These are phyloP conservation scores for Epichloe baconii DNA, from an alignment of 2,329 filamentous ascomycete genomes.

Conservation along the genomic window DNA sequence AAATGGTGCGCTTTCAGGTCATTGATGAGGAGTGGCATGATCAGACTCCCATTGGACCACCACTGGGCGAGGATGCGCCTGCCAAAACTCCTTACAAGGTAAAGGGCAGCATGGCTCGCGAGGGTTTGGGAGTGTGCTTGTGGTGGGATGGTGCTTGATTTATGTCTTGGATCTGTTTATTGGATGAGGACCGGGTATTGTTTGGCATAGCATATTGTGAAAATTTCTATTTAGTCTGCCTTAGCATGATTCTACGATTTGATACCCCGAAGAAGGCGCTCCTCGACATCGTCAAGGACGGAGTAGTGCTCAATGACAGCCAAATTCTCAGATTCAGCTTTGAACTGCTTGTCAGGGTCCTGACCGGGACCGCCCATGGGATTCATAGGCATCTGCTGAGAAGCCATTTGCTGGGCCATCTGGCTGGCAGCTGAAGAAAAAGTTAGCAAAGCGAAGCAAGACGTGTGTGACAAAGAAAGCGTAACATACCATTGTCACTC, in stretches of 20 bases:
- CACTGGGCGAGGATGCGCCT: constrained; percentile 45
- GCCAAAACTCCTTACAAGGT: constrained; percentile 61
- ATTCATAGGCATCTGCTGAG: constrained; percentile 35
- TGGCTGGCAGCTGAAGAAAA: constrained; percentile 62
- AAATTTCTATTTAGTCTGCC: constrained; percentile 5
- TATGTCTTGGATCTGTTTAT: constrained; percentile 2
- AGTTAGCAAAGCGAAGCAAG: constrained; percentile 8
- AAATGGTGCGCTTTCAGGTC: constrained; percentile 76
- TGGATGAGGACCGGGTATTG: constrained; percentile 2
- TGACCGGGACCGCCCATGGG: constrained; percentile 78
- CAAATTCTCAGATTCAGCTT: constrained; percentile 85
- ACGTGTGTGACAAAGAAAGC: background rate
- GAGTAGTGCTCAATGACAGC: constrained; percentile 91
- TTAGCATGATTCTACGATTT: constrained; percentile 21
- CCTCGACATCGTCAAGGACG: constrained; percentile 77
- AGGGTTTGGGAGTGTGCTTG: constrained; percentile 47
- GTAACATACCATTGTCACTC: constrained; percentile 74
- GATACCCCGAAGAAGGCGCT: constrained; percentile 55
- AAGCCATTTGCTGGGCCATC: constrained; percentile 79
- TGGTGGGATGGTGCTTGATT: constrained; percentile 42
- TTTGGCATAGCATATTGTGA: constrained; percentile 8
- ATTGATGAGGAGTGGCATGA: constrained; percentile 87
- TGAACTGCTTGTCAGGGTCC: constrained; percentile 91
- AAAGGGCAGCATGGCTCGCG: constrained; percentile 49
- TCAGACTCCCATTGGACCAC: constrained; percentile 59